phyloP scores from a whole-genome alignment of 441 rosid species.

The Euphorbia schlechtendalii region DNA sequence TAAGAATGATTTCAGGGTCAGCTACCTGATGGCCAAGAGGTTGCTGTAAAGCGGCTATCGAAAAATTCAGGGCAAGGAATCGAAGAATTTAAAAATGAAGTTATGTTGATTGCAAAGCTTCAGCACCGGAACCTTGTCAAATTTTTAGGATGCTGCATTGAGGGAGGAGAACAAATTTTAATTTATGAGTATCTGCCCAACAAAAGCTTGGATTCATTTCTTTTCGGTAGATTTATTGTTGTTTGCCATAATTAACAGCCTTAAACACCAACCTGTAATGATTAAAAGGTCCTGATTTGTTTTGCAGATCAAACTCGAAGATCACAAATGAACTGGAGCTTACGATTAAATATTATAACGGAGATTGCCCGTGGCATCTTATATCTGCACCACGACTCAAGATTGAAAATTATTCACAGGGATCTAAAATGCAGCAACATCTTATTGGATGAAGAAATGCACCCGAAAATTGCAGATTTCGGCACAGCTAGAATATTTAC shows the following conservation, averaged over 20 bases:
- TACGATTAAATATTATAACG: not conserved
- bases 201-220: no score
- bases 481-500: slow-evolving; percentile 16
- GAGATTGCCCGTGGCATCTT: slow-evolving; percentile 14
- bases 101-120: no score
- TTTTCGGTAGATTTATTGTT: not conserved
- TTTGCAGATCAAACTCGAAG: not conserved
- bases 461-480: slow-evolving; percentile 20
- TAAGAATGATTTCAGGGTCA: not conserved
- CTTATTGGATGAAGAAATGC: slow-evolving; percentile 14
- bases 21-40: not conserved
- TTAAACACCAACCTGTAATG: not conserved
- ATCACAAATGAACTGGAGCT: not conserved
- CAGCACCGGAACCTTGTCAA: no score
- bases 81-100: no score
- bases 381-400: slow-evolving; percentile 35
- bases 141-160: no score
- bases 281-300: not conserved
- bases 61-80: not conserved
- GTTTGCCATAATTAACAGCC: no score
- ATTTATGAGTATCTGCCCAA: no score
- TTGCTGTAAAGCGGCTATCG: not conserved
- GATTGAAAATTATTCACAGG: slow-evolving; percentile 37
- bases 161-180: no score
- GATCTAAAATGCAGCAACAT: slow-evolving; percentile 60